Percentiles rank a stretch among this genome's conserved stretches.
Conservation (phyloP, 345 rosid species). For the Acer negundo region DNA sequence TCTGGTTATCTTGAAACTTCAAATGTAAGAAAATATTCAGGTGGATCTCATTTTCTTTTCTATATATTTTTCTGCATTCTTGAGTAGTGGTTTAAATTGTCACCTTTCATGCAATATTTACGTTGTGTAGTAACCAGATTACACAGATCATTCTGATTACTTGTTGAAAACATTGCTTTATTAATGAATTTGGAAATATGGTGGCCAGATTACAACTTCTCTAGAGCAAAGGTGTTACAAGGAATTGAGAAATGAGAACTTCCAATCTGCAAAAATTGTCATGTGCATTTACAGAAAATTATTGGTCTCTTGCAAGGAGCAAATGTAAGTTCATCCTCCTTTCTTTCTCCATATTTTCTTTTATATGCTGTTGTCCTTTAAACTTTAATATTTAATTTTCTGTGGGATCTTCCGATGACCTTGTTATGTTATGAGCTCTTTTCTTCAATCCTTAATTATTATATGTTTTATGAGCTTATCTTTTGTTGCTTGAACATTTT, state of each 20-base stretch:
- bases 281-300: slow-evolving; percentile 87
- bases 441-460: background rate
- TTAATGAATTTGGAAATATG: slow-evolving; percentile 30
- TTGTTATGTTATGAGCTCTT: background rate
- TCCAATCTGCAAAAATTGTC: slow-evolving; percentile 72
- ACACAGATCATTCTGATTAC: background rate
- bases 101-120: background rate
- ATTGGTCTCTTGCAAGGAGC: slow-evolving; percentile 83
- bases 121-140: background rate
- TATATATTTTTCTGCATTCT: background rate
- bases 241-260: slow-evolving; percentile 90
- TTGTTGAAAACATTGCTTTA: slow-evolving; percentile 15
- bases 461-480: background rate
- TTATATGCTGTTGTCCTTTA: background rate
- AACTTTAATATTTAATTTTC: background rate
- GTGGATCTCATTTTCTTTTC: background rate
- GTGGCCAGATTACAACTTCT: slow-evolving; percentile 69
- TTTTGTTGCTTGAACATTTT: background rate
- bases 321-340: slow-evolving; percentile 67
- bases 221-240: slow-evolving; percentile 99
- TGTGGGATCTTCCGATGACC: background rate
- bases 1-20: background rate
- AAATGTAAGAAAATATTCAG: background rate
- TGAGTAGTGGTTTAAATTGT: slow-evolving; percentile 7
- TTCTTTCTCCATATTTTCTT: background rate